Evolutionary conservation across 2,329 filamentous ascomycete genomes (phyloP).

Genomic region (Scorias spongiosa): DNA sequence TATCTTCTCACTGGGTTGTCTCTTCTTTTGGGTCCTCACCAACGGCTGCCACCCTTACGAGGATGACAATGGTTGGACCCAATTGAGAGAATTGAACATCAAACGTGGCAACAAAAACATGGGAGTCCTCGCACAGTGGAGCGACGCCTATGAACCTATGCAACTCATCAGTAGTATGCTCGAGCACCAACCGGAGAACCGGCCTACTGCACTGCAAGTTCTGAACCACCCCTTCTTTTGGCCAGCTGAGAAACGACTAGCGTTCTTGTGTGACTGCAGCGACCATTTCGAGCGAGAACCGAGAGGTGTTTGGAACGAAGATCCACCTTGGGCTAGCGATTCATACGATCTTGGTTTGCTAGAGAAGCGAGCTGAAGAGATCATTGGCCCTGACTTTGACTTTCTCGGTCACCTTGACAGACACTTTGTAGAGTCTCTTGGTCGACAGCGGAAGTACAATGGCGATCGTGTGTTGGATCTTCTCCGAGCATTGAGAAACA

Average conservation of each 20-base stretch:
- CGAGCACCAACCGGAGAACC: conserved; percentile 45
- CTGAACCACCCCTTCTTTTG: conserved; percentile 96
- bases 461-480: conserved; percentile 72
- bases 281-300: conserved; percentile 93
- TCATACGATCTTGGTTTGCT: conserved; percentile 48
- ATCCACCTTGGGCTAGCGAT: conserved; percentile 17
- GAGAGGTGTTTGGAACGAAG: conserved; percentile 37
- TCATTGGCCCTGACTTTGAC: conserved; percentile 44
- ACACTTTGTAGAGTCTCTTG: conserved; percentile 75
- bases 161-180: conserved; percentile 78
- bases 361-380: conserved; percentile 32
- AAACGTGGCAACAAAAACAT: conserved; percentile 71
- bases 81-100: conserved; percentile 75
- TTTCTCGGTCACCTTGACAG: conserved; percentile 64
- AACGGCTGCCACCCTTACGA: conserved; percentile 87
- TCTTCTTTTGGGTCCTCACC: conserved; percentile 98
- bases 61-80: conserved; percentile 84
- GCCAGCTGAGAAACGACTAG: conserved; percentile 72
- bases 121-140: conserved; percentile 35
- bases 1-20: conserved; percentile 89
- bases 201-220: conserved; percentile 62
- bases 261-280: conserved; percentile 89
- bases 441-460: conserved; percentile 90
- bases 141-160: conserved; percentile 73
- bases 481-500: conserved; percentile 78